Evolutionary conservation across 2,329 filamentous ascomycete genomes (phyloP).

Genomic region (Aspergillus sp.): DNA sequence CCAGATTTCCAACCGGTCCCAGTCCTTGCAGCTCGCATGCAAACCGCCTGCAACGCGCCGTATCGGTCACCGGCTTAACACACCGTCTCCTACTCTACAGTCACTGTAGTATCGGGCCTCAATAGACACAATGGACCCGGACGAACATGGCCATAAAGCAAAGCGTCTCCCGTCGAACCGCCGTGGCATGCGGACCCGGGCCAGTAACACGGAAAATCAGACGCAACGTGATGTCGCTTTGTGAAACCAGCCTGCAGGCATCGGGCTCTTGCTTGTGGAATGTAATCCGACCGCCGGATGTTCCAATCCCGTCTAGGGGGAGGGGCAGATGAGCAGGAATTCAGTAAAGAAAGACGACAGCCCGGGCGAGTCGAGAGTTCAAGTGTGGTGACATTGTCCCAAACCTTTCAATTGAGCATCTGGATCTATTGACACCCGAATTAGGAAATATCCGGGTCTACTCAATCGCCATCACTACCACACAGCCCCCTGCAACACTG

Average conservation of each 20-base stretch:
- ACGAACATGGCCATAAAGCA: not conserved
- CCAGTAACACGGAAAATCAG: not conserved
- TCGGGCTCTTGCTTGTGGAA: not conserved
- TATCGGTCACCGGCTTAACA: not conserved
- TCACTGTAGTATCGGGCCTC: not conserved
- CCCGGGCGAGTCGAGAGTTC: not conserved
- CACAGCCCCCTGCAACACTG: not conserved
- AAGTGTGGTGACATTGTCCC: not conserved
- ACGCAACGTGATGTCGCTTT: not conserved
- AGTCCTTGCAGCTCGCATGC: not conserved
- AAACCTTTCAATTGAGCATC: not conserved
- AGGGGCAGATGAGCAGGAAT: not conserved
- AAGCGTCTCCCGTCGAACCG: not conserved
- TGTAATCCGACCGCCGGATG: not conserved
- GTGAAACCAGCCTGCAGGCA: not conserved
- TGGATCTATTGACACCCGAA: not conserved
- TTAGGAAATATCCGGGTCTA: not conserved
- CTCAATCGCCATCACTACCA: conserved; percentile 15
- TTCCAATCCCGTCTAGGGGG: not conserved
- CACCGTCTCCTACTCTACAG: not conserved
- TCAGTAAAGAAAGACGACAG: not conserved
- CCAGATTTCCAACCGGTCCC: not conserved
- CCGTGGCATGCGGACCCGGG: not conserved
- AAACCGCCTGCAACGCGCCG: not conserved
- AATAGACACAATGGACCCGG: not conserved